phyloP scores from a whole-genome alignment of 2,329 filamentous ascomycete species.

The Trichoderma sp. region DNA sequence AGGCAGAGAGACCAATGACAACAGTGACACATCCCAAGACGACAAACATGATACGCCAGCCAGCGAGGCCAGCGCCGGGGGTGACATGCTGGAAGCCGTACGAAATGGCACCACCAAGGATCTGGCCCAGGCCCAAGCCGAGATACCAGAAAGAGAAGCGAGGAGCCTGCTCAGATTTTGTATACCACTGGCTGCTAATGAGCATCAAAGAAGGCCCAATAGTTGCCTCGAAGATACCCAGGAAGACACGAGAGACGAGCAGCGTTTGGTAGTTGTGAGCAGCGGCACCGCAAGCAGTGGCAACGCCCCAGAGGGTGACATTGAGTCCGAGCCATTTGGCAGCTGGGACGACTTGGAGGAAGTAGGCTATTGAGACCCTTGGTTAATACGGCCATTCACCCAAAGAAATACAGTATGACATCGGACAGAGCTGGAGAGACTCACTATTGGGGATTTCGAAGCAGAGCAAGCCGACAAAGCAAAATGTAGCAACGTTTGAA shows the following conservation, averaged over 20 bases:
- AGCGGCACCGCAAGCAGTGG: slow-evolving; percentile 52
- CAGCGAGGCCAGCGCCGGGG: slow-evolving; percentile 53
- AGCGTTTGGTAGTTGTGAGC: slow-evolving; percentile 52
- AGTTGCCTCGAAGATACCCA: slow-evolving; percentile 60
- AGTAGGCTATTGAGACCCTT: slow-evolving; percentile 40
- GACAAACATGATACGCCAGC: slow-evolving; percentile 70
- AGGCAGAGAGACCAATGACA: slow-evolving; percentile 32
- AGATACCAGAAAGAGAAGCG: slow-evolving; percentile 61
- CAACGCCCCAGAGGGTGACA: slow-evolving; percentile 57
- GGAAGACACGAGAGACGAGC: slow-evolving; percentile 53
- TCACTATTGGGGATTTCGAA: slow-evolving; percentile 59
- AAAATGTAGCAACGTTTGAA: slow-evolving; percentile 58
- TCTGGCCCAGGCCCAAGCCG: slow-evolving; percentile 58
- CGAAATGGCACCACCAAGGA: slow-evolving; percentile 63
- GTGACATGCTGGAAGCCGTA: slow-evolving; percentile 55
- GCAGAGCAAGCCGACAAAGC: slow-evolving; percentile 60
- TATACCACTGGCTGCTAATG: slow-evolving; percentile 59
- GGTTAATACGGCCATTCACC: not conserved
- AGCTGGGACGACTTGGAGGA: slow-evolving; percentile 59
- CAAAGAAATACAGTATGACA: not conserved
- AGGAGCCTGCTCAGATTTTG: slow-evolving; percentile 59
- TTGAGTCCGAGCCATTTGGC: slow-evolving; percentile 60
- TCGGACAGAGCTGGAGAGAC: slow-evolving; percentile 19
- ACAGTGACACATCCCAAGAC: slow-evolving; percentile 56
- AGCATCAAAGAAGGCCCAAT: slow-evolving; percentile 60